Percentiles rank a stretch among this genome's conserved stretches.
Conservation (phyloP, 495 filamentous ascomycete species). For the Polyplosphaeria fusca region DNA sequence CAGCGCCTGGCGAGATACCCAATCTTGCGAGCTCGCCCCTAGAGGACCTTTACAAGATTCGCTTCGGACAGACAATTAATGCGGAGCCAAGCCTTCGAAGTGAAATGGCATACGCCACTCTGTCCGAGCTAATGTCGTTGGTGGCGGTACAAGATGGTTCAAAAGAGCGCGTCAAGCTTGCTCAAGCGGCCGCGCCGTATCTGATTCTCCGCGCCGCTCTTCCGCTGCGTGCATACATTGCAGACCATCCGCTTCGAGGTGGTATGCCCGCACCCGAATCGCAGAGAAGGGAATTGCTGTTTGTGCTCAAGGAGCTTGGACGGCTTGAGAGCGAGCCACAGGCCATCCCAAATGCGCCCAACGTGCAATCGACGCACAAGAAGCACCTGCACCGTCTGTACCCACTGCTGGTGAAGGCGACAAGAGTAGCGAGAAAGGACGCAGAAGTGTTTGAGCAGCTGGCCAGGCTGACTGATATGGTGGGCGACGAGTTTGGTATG, state of each 20-base stretch:
- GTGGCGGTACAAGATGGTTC: slow-evolving; percentile 36
- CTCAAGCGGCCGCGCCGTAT: slow-evolving; percentile 74
- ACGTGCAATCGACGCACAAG: slow-evolving; percentile 53
- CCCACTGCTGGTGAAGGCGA: slow-evolving; percentile 68
- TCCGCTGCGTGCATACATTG: slow-evolving; percentile 75
- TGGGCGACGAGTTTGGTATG: slow-evolving; percentile 64
- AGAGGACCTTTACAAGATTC: slow-evolving; percentile 59
- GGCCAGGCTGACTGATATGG: slow-evolving; percentile 63
- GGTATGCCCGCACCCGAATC: slow-evolving; percentile 85
- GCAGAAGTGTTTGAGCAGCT: slow-evolving; percentile 59
- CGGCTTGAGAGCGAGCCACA: slow-evolving; percentile 66
- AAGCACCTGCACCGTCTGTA: slow-evolving; percentile 82
- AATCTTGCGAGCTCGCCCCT: slow-evolving; percentile 49
- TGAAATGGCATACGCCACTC: slow-evolving; percentile 72
- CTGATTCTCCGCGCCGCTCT: slow-evolving; percentile 79
- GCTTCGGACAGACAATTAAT: slow-evolving; percentile 68
- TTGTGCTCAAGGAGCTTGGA: slow-evolving; percentile 63
- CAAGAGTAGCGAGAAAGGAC: slow-evolving; percentile 65
- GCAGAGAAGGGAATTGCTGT: slow-evolving; percentile 73
- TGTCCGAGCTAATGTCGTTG: slow-evolving; percentile 66
- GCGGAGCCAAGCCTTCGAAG: slow-evolving; percentile 60
- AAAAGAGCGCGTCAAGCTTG: slow-evolving; percentile 55
- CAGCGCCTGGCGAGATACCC: slow-evolving; percentile 58
- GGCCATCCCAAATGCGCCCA: slow-evolving; percentile 63
- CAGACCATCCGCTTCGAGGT: slow-evolving; percentile 88